These are phyloP conservation scores for Marasmius oreades DNA, from an alignment of 1,284 basidiomycete genomes.

Conservation along the genomic window DNA sequence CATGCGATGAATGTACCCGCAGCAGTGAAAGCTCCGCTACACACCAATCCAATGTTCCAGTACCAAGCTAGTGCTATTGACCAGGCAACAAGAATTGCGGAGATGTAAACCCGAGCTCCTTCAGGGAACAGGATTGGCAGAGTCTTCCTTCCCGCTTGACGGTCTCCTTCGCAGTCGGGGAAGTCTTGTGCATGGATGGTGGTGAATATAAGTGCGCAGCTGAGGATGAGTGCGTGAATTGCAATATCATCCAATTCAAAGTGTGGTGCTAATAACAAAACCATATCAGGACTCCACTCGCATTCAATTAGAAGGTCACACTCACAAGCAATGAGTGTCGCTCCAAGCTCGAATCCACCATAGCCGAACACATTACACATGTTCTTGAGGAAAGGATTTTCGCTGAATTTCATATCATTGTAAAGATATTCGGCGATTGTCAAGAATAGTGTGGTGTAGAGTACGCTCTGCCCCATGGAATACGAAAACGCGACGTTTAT, in stretches of 20 bases:
- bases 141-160: conserved; percentile 25
- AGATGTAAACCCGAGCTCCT: conserved; percentile 17
- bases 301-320: background rate
- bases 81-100: conserved; percentile 17
- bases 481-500: conserved; percentile 25
- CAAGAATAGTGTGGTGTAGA: conserved; percentile 18
- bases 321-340: conserved; percentile 29
- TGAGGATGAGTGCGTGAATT: conserved; percentile 22
- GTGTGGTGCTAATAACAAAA: background rate
- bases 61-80: conserved; percentile 14
- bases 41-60: conserved; percentile 17
- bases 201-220: conserved; percentile 24
- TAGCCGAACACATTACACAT: conserved; percentile 27
- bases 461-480: conserved; percentile 16
- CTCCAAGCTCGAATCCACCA: conserved; percentile 28
- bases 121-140: conserved; percentile 28
- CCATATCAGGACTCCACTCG: background rate
- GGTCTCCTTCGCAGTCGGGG: conserved; percentile 29
- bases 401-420: conserved; percentile 22
- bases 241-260: conserved; percentile 18
- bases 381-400: conserved; percentile 26
- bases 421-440: conserved; percentile 21
- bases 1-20: conserved; percentile 18
- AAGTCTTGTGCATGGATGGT: conserved; percentile 36
- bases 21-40: conserved; percentile 9